Percentiles rank a stretch among this genome's conserved stretches.
Conservation (phyloP, 805 yeast species). For the Candida piceae region DNA sequence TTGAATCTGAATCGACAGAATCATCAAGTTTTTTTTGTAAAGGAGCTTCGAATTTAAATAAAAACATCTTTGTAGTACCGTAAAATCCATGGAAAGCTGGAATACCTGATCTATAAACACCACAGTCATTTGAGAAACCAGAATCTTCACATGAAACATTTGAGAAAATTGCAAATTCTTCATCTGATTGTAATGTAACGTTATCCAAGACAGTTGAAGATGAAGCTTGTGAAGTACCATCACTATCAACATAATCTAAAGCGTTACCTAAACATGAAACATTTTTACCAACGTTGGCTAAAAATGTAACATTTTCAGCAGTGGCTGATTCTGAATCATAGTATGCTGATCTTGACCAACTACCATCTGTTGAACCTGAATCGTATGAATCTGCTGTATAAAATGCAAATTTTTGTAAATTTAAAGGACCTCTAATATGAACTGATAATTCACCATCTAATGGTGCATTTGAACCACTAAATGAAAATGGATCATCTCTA, state of each 20-base stretch:
- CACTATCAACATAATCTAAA: slow-evolving; percentile 52
- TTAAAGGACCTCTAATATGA: slow-evolving; percentile 74
- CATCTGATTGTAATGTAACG: slow-evolving; percentile 48
- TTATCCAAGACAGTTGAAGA: slow-evolving; percentile 43
- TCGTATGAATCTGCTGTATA: slow-evolving; percentile 44
- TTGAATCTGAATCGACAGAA: slow-evolving; percentile 27
- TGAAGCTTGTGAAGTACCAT: slow-evolving; percentile 48
- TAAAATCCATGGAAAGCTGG: slow-evolving; percentile 84
- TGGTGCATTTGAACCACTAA: slow-evolving; percentile 62
- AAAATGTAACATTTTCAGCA: slow-evolving; percentile 61
- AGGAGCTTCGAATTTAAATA: slow-evolving; percentile 69
- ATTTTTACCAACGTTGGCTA: slow-evolving; percentile 56
- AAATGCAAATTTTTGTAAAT: slow-evolving; percentile 54
- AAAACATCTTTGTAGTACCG: slow-evolving; percentile 65
- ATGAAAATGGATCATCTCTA: slow-evolving; percentile 27
- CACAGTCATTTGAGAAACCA: slow-evolving; percentile 56
- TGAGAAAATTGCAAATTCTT: slow-evolving; percentile 59
- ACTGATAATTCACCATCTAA: slow-evolving; percentile 65
- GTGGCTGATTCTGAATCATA: slow-evolving; percentile 46
- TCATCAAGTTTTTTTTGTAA: slow-evolving; percentile 32
- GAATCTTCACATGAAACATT: slow-evolving; percentile 52
- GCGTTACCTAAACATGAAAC: slow-evolving; percentile 68
- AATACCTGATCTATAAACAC: slow-evolving; percentile 69
- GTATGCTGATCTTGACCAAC: slow-evolving; percentile 58
- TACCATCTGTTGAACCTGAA: slow-evolving; percentile 34